Percentiles rank a stretch among this genome's conserved stretches.
Evolutionary conservation across 169 alveolate genomes (phyloP).

Genomic region (Babesia ovis): DNA sequence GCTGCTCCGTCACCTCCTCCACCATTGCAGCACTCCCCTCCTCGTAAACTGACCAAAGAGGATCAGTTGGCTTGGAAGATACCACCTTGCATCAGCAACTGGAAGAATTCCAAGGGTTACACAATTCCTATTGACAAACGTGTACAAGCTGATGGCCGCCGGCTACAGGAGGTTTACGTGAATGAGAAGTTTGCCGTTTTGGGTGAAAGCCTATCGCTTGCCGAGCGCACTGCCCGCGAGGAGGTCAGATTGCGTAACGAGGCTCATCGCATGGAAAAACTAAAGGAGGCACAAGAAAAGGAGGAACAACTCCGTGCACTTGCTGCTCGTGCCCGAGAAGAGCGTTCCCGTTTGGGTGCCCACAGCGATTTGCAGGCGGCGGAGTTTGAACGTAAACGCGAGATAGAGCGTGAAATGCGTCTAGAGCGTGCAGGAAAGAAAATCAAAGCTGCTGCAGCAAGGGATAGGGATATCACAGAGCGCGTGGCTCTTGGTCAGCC

Average conservation of each 20-base stretch:
- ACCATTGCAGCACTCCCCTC: conserved; percentile 90
- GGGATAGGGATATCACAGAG: conserved; percentile 92
- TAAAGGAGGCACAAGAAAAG: conserved; percentile 86
- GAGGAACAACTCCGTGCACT: conserved; percentile 88
- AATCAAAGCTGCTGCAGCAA: conserved; percentile 74
- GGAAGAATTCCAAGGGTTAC: conserved; percentile 98
- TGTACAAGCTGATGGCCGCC: conserved; percentile 95
- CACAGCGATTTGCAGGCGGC: conserved; percentile 49
- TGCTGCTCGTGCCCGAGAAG: conserved; percentile 90
- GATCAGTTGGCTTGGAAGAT: conserved; percentile 96
- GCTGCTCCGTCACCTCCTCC: conserved; percentile 85
- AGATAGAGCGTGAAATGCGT: conserved; percentile 82
- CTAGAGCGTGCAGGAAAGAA: conserved; percentile 84
- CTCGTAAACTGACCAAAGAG: conserved; percentile 91
- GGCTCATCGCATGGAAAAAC: conserved; percentile 84
- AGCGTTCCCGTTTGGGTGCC: conserved; percentile 63
- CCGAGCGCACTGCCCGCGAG: conserved; percentile 95
- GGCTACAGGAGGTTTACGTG: conserved; percentile 87
- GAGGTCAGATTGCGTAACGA: conserved; percentile 94
- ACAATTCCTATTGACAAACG: conserved; percentile 97
- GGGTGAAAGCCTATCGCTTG: conserved; percentile 91
- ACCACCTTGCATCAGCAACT: conserved; percentile 97
- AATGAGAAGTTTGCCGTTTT: conserved; percentile 93
- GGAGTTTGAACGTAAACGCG: conserved; percentile 80
- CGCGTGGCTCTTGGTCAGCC: conserved; percentile 92